Evolutionary conservation across 148 eudicot species (phyloP), one percentile per base, ranked within the genome.

Genomic region (Arctostaphylos glauca): DNA sequence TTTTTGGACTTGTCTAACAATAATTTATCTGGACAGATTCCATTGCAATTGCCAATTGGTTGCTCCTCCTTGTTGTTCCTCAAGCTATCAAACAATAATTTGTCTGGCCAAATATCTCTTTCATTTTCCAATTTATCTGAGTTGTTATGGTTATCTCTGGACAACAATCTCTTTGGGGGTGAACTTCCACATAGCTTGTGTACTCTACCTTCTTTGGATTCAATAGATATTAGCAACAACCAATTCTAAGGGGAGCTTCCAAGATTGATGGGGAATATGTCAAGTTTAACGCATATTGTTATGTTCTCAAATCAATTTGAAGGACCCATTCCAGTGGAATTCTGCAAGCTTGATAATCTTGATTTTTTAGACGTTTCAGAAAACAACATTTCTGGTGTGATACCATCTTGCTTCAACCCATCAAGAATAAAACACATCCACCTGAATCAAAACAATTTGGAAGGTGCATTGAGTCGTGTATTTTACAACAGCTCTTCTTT

Each of bases 351-450:
- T 18, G 49, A 55, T 6, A 23, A 3, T 21, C 80, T 55, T 15
- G 8, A 14, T 8, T 78, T 55, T 58, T 14, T 78, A 38, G 80
- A 78, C 80, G 67, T 78, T 21, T 78, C 80, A 6, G 15, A 78
- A 7, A 78, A 78, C 47, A 55, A 78, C 13, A n/a, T 75, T 47
- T n/a, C 9, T 3, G 59, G 78, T 23, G 0, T 16, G 4, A 52
- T 74, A 46, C 77, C 77, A 46, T n/a, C 77, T 74, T 74, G 77
- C 54, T 46, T 74, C 53, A 74, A 47, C 59, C 78, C 43, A 12
- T 3, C 78, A 1, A 49, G 3, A 9, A 55, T 78, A 78, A 38
- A 19, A 9, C 15, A 56, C 0, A 52, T 58, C 43, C 68, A 58
- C 44, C n/a, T 78, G 50, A 9, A 18, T 56, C 10, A 10, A 4